Conservation (phyloP, 768 basidiomycete genomes). For the Tricholoma flavovirens region DNA sequence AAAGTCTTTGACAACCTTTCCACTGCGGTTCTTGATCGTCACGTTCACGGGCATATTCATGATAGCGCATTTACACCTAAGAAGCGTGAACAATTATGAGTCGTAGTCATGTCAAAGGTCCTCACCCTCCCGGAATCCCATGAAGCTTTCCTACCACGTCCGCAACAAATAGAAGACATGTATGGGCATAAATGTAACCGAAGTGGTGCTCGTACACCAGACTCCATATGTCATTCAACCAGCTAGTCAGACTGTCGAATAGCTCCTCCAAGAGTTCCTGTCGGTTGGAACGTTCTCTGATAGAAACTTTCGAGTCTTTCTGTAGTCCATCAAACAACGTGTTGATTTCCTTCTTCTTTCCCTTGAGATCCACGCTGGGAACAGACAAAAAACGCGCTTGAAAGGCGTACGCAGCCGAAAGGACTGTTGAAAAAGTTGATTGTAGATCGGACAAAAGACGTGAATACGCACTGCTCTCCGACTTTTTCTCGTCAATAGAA, state of each 20-base stretch:
- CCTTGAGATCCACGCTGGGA: constrained; percentile 46
- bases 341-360: constrained; percentile 51
- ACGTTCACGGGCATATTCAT: constrained; percentile 42
- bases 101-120: not conserved
- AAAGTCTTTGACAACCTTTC: constrained; percentile 44
- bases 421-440: constrained; percentile 16
- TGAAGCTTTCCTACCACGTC: constrained; percentile 42
- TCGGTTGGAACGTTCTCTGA: constrained; percentile 48
- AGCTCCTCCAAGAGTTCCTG: constrained; percentile 53
- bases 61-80: constrained; percentile 52
- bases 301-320: constrained; percentile 46
- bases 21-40: constrained; percentile 35
- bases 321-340: constrained; percentile 46
- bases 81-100: not conserved
- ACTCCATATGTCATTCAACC: constrained; percentile 62
- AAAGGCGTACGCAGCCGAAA: constrained; percentile 35
- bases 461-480: constrained; percentile 28
- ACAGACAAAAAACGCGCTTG: constrained; percentile 31
- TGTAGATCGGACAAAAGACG: not conserved
- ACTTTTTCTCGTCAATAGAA: constrained; percentile 29
- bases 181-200: constrained; percentile 47
- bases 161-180: constrained; percentile 47
- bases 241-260: constrained; percentile 46
- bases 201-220: constrained; percentile 53
- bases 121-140: constrained; percentile 33